Percentiles rank a stretch among this genome's conserved stretches.
Evolutionary conservation across 768 basidiomycete species (phyloP).

Genomic region (Russula earlei): DNA sequence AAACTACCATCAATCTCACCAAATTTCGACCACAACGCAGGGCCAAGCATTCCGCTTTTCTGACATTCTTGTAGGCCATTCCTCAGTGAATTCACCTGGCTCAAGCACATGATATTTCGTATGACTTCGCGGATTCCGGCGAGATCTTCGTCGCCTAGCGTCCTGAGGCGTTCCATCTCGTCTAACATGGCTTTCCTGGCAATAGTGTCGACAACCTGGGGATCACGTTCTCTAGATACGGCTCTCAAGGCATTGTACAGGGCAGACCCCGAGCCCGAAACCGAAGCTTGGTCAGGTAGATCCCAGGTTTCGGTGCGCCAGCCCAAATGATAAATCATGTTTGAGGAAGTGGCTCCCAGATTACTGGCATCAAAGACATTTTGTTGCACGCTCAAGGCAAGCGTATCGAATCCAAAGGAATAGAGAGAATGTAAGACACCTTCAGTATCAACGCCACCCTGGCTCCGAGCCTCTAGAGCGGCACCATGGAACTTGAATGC

Average conservation of each 20-base stretch:
- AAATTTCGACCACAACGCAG: constrained; percentile 35
- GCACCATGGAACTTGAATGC: constrained; percentile 90
- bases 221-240: constrained; percentile 69
- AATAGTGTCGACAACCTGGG: constrained; percentile 35
- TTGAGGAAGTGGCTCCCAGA: constrained; percentile 27
- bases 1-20: constrained; percentile 44
- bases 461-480: constrained; percentile 52
- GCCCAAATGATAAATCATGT: constrained; percentile 68
- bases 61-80: constrained; percentile 29
- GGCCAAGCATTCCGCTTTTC: constrained; percentile 27
- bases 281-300: constrained; percentile 52
- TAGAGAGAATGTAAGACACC: constrained; percentile 77
- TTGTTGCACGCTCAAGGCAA: constrained; percentile 67
- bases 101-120: constrained; percentile 70
- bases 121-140: constrained; percentile 60
- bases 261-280: constrained; percentile 41
- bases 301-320: constrained; percentile 98
- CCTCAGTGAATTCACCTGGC: constrained; percentile 66
- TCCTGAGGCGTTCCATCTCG: constrained; percentile 57
- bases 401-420: constrained; percentile 79
- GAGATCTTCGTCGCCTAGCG: constrained; percentile 70
- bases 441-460: constrained; percentile 36
- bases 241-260: constrained; percentile 76
- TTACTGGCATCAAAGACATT: constrained; percentile 30
- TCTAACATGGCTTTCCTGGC: constrained; percentile 42